phyloP scores from a whole-genome alignment of 257 asterid species.

The Cordia subcordata region DNA sequence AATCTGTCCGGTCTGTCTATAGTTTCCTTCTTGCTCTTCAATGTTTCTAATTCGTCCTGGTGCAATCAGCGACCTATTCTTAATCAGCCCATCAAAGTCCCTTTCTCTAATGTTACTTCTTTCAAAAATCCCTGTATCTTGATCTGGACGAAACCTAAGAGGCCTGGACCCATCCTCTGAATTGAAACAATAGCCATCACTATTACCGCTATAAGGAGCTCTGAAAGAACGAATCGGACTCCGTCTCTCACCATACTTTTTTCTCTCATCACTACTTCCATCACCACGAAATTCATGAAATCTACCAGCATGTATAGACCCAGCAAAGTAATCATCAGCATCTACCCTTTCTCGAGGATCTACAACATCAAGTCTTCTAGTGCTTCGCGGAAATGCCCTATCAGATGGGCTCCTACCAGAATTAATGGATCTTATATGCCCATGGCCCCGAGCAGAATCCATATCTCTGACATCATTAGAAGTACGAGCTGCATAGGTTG shows the following conservation, averaged over 20 bases:
- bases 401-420: constrained; percentile 50
- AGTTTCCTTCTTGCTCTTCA: constrained; percentile 61
- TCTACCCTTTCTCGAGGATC: constrained; percentile 59
- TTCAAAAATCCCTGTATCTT: constrained; percentile 50
- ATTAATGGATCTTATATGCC: constrained; percentile 41
- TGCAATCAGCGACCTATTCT: constrained; percentile 40
- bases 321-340: constrained; percentile 48
- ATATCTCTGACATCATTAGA: constrained; percentile 49
- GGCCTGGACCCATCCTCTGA: constrained; percentile 53
- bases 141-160: constrained; percentile 56
- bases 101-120: constrained; percentile 63
- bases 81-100: constrained; percentile 65
- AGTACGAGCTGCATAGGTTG: constrained; percentile 44
- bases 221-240: constrained; percentile 46
- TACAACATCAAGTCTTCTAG: constrained; percentile 50
- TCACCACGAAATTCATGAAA: constrained; percentile 42
- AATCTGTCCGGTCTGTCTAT: constrained; percentile 44
- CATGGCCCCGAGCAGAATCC: constrained; percentile 54
- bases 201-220: constrained; percentile 41
- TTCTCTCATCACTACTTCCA: constrained; percentile 59
- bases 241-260: constrained; percentile 66
- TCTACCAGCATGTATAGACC: constrained; percentile 37
- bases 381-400: constrained; percentile 37
- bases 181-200: constrained; percentile 52
- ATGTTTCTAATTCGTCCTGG: constrained; percentile 51